Evolutionary conservation across 768 basidiomycete genomes (phyloP).

Genomic region (Lentinula aciculospora): DNA sequence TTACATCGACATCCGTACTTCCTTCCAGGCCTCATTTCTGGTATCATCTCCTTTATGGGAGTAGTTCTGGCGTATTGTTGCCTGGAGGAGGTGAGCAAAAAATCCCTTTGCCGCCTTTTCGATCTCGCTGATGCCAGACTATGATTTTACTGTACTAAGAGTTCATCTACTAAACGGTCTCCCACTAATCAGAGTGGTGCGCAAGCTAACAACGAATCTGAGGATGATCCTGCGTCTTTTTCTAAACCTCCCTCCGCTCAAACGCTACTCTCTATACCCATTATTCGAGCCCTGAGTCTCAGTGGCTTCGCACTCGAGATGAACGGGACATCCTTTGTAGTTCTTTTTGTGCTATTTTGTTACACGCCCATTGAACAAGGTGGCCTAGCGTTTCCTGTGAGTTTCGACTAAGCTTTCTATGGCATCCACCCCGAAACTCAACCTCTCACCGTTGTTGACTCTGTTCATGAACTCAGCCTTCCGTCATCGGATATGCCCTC

Average conservation of each 20-base stretch:
- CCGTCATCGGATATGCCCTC: slow-evolving; percentile 58
- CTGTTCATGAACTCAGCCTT: slow-evolving; percentile 27
- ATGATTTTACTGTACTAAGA: slow-evolving; percentile 25
- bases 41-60: slow-evolving; percentile 34
- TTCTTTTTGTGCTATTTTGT: slow-evolving; percentile 63
- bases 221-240: background rate
- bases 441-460: background rate
- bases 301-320: slow-evolving; percentile 52
- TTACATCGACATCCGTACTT: slow-evolving; percentile 52
- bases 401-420: background rate
- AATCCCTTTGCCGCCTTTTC: background rate
- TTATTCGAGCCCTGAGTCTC: slow-evolving; percentile 44
- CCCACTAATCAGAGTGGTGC: slow-evolving; percentile 9
- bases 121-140: background rate
- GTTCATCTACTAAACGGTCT: slow-evolving; percentile 35
- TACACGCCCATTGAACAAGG: slow-evolving; percentile 44
- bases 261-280: slow-evolving; percentile 41
- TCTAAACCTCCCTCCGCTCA: background rate
- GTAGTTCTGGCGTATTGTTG: slow-evolving; percentile 38
- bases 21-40: slow-evolving; percentile 51
- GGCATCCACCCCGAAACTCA: background rate
- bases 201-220: background rate
- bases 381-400: slow-evolving; percentile 1
- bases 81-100: slow-evolving; percentile 46
- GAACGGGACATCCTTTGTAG: slow-evolving; percentile 54